Conservation (phyloP, 192 early-diverging fungal species). For the Linnemannia hyalina region DNA sequence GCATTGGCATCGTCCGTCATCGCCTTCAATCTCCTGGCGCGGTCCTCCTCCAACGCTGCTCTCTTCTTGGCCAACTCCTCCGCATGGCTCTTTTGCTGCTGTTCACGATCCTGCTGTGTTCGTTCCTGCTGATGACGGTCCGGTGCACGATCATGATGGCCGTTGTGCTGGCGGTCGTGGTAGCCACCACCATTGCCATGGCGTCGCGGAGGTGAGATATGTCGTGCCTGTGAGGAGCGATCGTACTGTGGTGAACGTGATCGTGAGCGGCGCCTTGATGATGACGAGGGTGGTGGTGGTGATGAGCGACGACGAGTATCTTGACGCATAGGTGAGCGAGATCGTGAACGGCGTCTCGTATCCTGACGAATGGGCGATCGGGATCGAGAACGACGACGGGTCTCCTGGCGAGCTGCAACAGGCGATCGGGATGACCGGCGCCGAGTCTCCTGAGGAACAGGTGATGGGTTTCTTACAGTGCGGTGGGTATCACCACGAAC, state of each 20-base stretch:
- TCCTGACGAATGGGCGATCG: slow-evolving; percentile 4
- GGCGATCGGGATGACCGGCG: slow-evolving; percentile 10
- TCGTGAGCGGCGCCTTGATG: slow-evolving; percentile 1
- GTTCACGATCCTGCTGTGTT: background rate
- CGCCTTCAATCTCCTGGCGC: slow-evolving; percentile 43
- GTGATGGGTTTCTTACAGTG: slow-evolving; percentile 18
- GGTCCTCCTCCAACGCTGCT: slow-evolving; percentile 26
- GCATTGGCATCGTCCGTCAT: slow-evolving; percentile 60
- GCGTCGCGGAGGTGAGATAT: background rate
- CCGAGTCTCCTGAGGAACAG: background rate
- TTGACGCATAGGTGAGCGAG: background rate
- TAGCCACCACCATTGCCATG: background rate
- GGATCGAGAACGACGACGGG: background rate
- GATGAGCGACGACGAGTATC: background rate
- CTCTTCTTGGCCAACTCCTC: slow-evolving; percentile 20
- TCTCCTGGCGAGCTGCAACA: background rate
- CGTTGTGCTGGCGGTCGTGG: background rate
- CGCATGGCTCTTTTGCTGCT: background rate
- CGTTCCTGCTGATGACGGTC: background rate
- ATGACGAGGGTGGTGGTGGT: background rate
- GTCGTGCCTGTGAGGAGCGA: slow-evolving; percentile 17
- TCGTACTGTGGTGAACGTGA: slow-evolving; percentile 17
- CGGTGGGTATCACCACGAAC: background rate
- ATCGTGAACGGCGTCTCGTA: background rate
- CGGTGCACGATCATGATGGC: background rate